phyloP scores from a whole-genome alignment of 2,329 filamentous ascomycete genomes.

The Aspergillus niger region DNA sequence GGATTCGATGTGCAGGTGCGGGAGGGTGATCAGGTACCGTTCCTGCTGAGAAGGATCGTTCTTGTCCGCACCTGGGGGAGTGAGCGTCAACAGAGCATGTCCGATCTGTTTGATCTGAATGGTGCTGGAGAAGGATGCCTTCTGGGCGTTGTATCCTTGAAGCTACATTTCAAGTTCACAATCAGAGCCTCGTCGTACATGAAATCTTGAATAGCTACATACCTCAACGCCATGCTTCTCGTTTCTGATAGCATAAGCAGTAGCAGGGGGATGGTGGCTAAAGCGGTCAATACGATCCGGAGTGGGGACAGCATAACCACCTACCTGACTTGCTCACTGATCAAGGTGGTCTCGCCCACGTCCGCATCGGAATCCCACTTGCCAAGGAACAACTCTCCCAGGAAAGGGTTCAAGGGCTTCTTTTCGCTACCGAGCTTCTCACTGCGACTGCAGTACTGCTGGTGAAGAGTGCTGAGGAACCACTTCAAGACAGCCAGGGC shows the following conservation, averaged over 20 bases:
- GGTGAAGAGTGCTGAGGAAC: constrained; percentile 91
- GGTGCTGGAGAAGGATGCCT: constrained; percentile 89
- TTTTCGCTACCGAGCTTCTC: constrained; percentile 89
- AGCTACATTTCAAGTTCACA: constrained; percentile 38
- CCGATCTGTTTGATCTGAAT: constrained; percentile 96
- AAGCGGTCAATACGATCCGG: constrained; percentile 14
- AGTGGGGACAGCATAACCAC: background rate
- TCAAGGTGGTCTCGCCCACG: constrained; percentile 75
- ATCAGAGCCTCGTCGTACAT: background rate
- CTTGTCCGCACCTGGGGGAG: constrained; percentile 55
- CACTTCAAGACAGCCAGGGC: constrained; percentile 89
- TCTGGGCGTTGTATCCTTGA: constrained; percentile 91
- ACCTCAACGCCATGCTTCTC: constrained; percentile 72
- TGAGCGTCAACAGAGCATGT: constrained; percentile 77
- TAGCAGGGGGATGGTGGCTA: constrained; percentile 88
- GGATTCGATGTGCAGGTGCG: constrained; percentile 88
- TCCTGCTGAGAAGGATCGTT: constrained; percentile 51
- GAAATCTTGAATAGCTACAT: constrained; percentile 1
- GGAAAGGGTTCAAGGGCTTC: constrained; percentile 95
- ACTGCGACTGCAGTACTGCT: constrained; percentile 74
- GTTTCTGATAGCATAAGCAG: constrained; percentile 91
- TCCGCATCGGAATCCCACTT: constrained; percentile 75
- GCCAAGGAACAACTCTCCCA: constrained; percentile 91
- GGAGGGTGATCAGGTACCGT: constrained; percentile 87
- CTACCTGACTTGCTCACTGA: constrained; percentile 88